These are phyloP conservation scores for Erodium texanum DNA, from an alignment of 441 rosid genomes.

Conservation along the genomic window DNA sequence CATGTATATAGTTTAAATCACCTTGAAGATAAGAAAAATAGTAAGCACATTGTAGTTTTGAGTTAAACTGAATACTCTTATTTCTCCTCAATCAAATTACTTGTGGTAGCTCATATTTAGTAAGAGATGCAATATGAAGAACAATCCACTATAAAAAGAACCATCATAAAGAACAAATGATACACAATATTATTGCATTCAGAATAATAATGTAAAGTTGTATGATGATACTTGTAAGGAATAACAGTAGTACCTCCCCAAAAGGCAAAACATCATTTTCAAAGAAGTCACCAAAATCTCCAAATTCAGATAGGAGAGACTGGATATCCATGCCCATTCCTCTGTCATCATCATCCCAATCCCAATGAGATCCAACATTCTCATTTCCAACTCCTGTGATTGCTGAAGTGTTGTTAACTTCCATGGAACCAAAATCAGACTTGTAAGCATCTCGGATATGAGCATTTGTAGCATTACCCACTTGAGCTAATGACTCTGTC, in stretches of 20 bases:
- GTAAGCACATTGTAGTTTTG: not conserved
- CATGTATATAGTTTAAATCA: not conserved
- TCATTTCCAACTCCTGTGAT: conserved; percentile 67
- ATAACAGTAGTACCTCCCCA: conserved; percentile 74
- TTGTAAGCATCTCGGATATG: conserved; percentile 44
- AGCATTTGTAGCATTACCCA: conserved; percentile 39
- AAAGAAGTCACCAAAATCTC: conserved; percentile 98
- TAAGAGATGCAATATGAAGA: not conserved
- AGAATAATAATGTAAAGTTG: not conserved
- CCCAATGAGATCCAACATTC: conserved; percentile 67
- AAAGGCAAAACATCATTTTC: conserved; percentile 91
- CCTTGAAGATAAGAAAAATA: not conserved
- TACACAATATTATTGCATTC: not conserved
- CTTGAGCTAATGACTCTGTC: conserved; percentile 66
- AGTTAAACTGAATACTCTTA: no score
- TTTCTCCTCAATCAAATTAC: no score
- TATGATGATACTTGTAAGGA: conserved; percentile 7
- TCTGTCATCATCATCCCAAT: conserved; percentile 94
- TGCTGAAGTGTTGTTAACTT: conserved; percentile 49
- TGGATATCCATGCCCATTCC: conserved; percentile 86
- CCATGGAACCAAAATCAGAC: conserved; percentile 50
- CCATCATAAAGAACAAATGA: not conserved
- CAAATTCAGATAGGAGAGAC: conserved; percentile 97
- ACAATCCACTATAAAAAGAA: not conserved
- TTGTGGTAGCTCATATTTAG: not conserved